Evolutionary conservation across 2,329 filamentous ascomycete genomes (phyloP).

Genomic region (Monosporascus sp.): DNA sequence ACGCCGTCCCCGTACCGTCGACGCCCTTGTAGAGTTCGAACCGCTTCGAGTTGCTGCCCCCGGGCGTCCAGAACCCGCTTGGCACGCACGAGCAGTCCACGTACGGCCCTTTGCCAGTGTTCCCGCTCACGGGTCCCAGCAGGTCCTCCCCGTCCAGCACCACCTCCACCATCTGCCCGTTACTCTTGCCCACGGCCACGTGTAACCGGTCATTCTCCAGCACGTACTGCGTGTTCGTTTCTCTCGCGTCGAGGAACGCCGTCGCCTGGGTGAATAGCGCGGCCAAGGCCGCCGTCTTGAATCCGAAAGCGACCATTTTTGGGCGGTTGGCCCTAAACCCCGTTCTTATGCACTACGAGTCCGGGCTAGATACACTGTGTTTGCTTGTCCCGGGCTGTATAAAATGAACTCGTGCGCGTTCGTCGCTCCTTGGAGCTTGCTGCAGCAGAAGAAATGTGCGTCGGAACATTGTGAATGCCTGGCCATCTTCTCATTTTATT

Average conservation of each 20-base stretch:
- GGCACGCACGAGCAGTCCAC: constrained; percentile 58
- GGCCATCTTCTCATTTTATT: too few species aligned
- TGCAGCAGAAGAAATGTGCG: too few species aligned
- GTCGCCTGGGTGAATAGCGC: background rate
- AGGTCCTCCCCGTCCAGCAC: constrained; percentile 40
- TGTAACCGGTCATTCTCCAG: background rate
- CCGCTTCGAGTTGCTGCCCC: constrained; percentile 34
- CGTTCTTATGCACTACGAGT: too few species aligned
- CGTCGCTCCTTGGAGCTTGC: too few species aligned
- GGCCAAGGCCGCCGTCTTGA: background rate
- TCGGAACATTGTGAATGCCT: too few species aligned
- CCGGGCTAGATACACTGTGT: too few species aligned
- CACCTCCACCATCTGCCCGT: constrained; percentile 29
- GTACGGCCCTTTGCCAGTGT: constrained; percentile 48
- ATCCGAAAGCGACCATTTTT: background rate
- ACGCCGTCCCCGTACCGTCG: constrained; percentile 44
- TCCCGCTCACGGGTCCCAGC: constrained; percentile 38
- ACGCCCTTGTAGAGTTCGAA: constrained; percentile 46
- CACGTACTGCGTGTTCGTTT: background rate
- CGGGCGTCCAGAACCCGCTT: constrained; percentile 54
- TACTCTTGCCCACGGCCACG: constrained; percentile 30
- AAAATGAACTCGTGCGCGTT: too few species aligned
- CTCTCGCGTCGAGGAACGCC: background rate
- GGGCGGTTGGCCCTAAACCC: background rate
- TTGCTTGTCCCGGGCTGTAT: too few species aligned